Evolutionary conservation across 805 yeast genomes (phyloP), one percentile per base, ranked within the genome.

Genomic region (Pichia membranifaciens): DNA sequence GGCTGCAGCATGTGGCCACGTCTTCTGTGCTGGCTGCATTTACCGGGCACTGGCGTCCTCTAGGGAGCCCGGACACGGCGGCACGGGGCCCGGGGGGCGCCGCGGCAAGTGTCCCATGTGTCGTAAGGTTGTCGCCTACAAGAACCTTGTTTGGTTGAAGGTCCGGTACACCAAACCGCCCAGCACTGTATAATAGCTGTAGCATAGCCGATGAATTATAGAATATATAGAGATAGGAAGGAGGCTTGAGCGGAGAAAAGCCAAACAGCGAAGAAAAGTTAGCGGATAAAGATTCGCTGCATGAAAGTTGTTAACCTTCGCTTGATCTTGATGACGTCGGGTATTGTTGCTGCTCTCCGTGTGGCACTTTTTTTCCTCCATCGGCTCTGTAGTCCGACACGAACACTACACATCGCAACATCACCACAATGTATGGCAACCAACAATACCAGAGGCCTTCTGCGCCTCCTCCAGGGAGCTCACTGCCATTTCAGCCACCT

Each of bases 1-100:
- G 28, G 73, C 73, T 16, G 67, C 78, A 3, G 74, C 76, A 0
- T 79, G 84, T 61, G 84, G 84, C 0, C 84, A 79, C 58, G 63
- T 75, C 2, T 78, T 72, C 54, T 79, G 84, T 54, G 66, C 72
- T 5, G 72, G 71, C 23, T 79, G 84, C 57, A 64, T 75, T 4
- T 78, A 74, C 51, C 65, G 68, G 51, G 74, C 73, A 59, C 71
- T 75, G 31, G 73, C 76, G 12, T 70, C 68, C 55, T 78, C 78
- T 34, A 72, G 54, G 48, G 59, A 54, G 16, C 51, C 57, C 4
- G 55, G 52, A 17, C 43, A 55, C 2, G 52, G 57, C 10, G 42
- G 33, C 5, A 16, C 33, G 2, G 38, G 33, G 4, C 20, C 41
- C 4, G 20, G 28, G 21, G 37, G 42, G 6, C 20, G 41, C 12